Base-by-base conservation (phyloP, 768 basidiomycete genomes). In the Termitomyces eurrhizus region DNA sequence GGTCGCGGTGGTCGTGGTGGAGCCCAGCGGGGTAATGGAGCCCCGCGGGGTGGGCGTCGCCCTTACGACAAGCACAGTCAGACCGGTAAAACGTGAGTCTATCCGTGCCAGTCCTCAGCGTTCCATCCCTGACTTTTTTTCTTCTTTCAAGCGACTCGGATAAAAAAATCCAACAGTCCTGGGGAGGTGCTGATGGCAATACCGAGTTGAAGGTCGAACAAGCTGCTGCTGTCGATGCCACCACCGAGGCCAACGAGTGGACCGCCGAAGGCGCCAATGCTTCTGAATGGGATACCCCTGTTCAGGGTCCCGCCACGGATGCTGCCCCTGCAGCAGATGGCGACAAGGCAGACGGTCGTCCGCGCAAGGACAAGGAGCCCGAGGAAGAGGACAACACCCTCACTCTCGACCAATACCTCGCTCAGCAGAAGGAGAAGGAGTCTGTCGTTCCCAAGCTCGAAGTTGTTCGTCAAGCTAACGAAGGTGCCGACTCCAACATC, bases 321-420 rank as follows among this genome's bases (percentile, higher is more conserved):
- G 66, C 70, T 37, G 71, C 72, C 32, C 69, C 70, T 21, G 69
- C 77, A 21, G 68, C 71, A 70, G 83, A 82, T 68, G 80, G 72
- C 39, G 75, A 73, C 42, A 76, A 76, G 37, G 56, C 72, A 63
- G 73, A 78, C 66, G 64, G 73, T 63, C 71, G 78, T 71, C 59
- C 74, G 67, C 70, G 80, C 70, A 81, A 74, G 66, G 83, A 87
- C 57, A 77, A 80, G 18, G 88, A 91, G 69, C 78, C 74, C 21
- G 93, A 95, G 66, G 93, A 95, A 70, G 92, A 94, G 72, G 93
- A 95, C 75, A 92, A 94, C 76, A 94, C 92, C 48, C 84, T 97
- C 69, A 95, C 95, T 45, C 83, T 95, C 70, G 95, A 97, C 54
- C 89, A 98, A 72, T 98, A 95, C 79, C 80, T 91, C 62, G 90